A percentile compares a stretch with the other conserved stretches of the same genome.
phyloP scores from a whole-genome alignment of 768 basidiomycete species.

The Stropharia rugosoannulata region DNA sequence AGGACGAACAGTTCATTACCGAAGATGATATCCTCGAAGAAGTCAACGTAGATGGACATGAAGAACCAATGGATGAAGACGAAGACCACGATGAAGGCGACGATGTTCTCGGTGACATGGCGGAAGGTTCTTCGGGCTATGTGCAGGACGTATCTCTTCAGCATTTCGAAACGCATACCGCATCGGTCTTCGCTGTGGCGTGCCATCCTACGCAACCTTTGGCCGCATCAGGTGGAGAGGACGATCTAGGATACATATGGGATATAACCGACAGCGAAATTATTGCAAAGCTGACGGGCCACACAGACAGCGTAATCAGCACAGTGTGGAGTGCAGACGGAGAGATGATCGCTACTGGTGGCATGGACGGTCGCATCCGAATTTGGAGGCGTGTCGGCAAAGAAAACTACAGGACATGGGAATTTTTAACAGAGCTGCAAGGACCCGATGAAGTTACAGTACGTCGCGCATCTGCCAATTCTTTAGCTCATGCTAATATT shows the following conservation, averaged over 20 bases:
- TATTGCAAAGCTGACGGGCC: constrained; percentile 85
- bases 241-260: constrained; percentile 95
- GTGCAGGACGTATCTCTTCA: constrained; percentile 66
- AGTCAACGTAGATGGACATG: constrained; percentile 59
- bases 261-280: constrained; percentile 78
- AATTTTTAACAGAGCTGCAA: constrained; percentile 89
- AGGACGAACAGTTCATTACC: constrained; percentile 61
- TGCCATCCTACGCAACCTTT: constrained; percentile 82
- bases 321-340: constrained; percentile 86
- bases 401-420: constrained; percentile 80
- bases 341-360: constrained; percentile 91
- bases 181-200: constrained; percentile 83
- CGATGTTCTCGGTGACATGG: constrained; percentile 41
- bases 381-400: constrained; percentile 87
- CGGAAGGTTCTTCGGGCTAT: constrained; percentile 36
- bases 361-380: constrained; percentile 95
- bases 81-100: constrained; percentile 49
- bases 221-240: constrained; percentile 92
- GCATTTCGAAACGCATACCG: constrained; percentile 62
- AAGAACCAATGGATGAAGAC: constrained; percentile 72
- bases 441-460: constrained; percentile 97
- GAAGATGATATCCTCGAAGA: constrained; percentile 66
- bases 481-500: neutral
- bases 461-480: constrained; percentile 40
- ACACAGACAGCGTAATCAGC: constrained; percentile 86